phyloP scores from a whole-genome alignment of 2,329 filamentous ascomycete genomes.

The Fusarium solani-melongenae region DNA sequence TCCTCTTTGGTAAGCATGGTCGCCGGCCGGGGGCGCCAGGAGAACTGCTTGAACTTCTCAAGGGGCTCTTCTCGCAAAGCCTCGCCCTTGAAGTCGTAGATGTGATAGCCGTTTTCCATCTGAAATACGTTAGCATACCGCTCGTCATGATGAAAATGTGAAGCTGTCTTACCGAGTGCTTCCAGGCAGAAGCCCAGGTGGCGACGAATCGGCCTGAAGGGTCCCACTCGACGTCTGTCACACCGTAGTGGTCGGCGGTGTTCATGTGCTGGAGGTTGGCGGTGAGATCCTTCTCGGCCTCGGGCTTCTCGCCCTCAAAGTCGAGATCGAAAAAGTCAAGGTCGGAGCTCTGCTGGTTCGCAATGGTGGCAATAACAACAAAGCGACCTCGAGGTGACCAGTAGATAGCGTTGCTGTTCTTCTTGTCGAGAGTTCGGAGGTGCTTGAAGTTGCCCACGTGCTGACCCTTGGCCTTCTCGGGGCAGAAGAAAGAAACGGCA shows the following conservation, averaged over 20 bases:
- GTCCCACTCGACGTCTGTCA: constrained; percentile 98
- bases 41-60: constrained; percentile 97
- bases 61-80: constrained; percentile 89
- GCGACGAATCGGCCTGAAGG: constrained; percentile 94
- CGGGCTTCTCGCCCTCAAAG: constrained; percentile 96
- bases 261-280: constrained; percentile 97
- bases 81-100: constrained; percentile 96
- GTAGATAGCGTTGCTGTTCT: constrained; percentile 99
- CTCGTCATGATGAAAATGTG: constrained; percentile 22
- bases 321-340: constrained; percentile 98
- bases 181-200: constrained; percentile 94
- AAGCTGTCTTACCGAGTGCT: constrained; percentile 79
- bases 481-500: constrained; percentile 93
- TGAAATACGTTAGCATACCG: constrained; percentile 51
- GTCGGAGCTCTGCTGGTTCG: constrained; percentile 92
- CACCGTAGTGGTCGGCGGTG: constrained; percentile 93
- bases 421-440: constrained; percentile 95
- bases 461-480: constrained; percentile 89
- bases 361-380: constrained; percentile 91
- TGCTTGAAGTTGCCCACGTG: constrained; percentile 94
- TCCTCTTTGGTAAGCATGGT: constrained; percentile 96
- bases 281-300: constrained; percentile 91
- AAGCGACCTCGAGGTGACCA: constrained; percentile 97
- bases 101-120: constrained; percentile 99
- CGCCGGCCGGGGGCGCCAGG: constrained; percentile 91